Evolutionary conservation across 495 filamentous ascomycete species (phyloP).

Genomic region (Xylaria telfairii): DNA sequence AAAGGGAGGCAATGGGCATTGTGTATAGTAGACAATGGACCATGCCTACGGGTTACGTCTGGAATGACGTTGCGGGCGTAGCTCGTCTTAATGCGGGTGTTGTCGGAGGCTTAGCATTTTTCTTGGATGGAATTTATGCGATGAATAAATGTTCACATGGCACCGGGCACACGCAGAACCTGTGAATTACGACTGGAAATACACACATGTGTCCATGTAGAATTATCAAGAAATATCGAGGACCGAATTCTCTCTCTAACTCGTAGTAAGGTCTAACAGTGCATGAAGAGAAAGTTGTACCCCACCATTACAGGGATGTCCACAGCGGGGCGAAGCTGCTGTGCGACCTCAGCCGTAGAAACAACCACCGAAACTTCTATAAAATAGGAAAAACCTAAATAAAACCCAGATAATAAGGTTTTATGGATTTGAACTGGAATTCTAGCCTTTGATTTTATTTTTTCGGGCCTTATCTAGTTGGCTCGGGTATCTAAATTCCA

Average conservation of each 20-base stretch:
- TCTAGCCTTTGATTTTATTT: too few species aligned
- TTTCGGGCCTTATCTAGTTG: too few species aligned
- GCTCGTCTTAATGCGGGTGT: background rate
- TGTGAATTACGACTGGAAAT: background rate
- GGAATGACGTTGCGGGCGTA: background rate
- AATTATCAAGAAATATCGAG: background rate
- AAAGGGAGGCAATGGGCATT: background rate
- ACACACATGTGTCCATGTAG: background rate
- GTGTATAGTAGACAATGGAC: constrained; percentile 21
- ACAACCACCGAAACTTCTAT: too few species aligned
- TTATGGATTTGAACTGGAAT: too few species aligned
- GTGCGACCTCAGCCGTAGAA: background rate
- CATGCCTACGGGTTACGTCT: background rate
- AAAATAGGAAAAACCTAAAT: too few species aligned
- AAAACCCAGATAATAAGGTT: too few species aligned
- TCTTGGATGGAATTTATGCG: constrained; percentile 1
- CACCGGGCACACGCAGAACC: background rate
- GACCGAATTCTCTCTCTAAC: too few species aligned
- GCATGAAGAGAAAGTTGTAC: background rate
- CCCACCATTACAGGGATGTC: constrained; percentile 1
- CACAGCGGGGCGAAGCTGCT: background rate
- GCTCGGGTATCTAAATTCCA: too few species aligned
- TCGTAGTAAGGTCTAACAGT: background rate
- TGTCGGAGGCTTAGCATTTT: background rate
- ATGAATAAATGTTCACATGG: constrained; percentile 11